Base-by-base conservation (phyloP, 495 filamentous ascomycete genomes). In the Aspergillus panamensis region DNA sequence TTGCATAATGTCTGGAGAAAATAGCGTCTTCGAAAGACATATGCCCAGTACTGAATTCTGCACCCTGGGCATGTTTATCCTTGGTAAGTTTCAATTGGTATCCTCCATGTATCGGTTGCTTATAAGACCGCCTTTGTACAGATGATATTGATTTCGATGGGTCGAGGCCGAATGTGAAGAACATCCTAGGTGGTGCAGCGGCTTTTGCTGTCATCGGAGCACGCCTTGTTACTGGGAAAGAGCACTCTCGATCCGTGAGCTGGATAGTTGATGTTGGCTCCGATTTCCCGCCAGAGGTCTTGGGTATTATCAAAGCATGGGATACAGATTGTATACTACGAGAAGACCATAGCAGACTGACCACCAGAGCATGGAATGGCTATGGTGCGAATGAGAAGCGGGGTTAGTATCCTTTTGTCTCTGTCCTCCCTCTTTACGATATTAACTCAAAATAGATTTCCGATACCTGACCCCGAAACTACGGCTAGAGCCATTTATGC, bases 31-130 rank as follows among this genome's bases (percentile, higher is more conserved):
- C 1, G 56, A 56, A 48, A 57, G 55, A 0, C 13, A 14, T 3
- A 47, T 33, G 19, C 44, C 35, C 20, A 59, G 65, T 30, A 83
- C 92, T 48, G 88, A 92, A 58, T 92, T 96, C 65, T 88, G 87
- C 62, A 96, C 92, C 1, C 68, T 97, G 65, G 93, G 91, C 66
- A 96, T 97, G 93, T 92, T 96, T 64, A 96, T 96, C 48, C 88
- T 97, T 55, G 92, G 92, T 95, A 82, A 66, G 70, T 51, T 66
- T 52, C 54, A 43, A 30, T 32, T 37, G 10, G 9, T 42, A 48
- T 10, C 35, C 35, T 39, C 35, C 29, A 30, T 53, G 52, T 51
- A 53, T 48, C 55, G 49, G 49, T 58, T 63, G 65, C 65, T 69
- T 51, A 72, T 60, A 30, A 12, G 59, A 16, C 48, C 30, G 57